A percentile compares a stretch with the other conserved stretches of the same genome.
These are phyloP conservation scores for Talaromyces sp. DNA, from an alignment of 2,329 filamentous ascomycete species.

Conservation along the genomic window DNA sequence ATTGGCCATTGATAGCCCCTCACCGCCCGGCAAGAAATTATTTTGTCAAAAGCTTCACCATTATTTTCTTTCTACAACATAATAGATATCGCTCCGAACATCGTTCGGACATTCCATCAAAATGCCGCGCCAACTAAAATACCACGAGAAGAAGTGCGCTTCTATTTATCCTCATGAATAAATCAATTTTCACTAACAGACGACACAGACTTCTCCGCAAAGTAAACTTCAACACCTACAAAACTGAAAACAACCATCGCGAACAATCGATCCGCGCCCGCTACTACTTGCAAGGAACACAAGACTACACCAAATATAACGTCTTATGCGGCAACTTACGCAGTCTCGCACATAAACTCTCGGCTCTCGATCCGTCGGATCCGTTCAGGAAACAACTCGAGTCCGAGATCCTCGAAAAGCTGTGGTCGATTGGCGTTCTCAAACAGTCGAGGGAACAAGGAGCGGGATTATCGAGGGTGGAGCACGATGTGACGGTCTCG, in stretches of 20 bases:
- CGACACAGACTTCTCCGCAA: conserved; percentile 66
- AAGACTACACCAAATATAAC: conserved; percentile 73
- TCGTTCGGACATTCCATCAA: background rate
- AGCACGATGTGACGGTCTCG: conserved; percentile 82
- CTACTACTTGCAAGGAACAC: conserved; percentile 86
- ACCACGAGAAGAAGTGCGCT: conserved; percentile 80
- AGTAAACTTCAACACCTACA: conserved; percentile 93
- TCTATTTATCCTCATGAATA: background rate
- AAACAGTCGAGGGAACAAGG: conserved; percentile 71
- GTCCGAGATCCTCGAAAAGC: conserved; percentile 80
- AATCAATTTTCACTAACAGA: background rate
- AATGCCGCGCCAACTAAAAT: conserved; percentile 95
- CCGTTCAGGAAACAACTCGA: conserved; percentile 79
- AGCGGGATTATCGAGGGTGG: conserved; percentile 66
- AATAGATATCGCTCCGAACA: background rate
- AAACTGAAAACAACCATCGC: conserved; percentile 81
- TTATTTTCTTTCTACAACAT: background rate
- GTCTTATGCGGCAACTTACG: conserved; percentile 74
- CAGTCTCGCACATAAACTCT: conserved; percentile 83
- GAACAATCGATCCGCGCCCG: conserved; percentile 74
- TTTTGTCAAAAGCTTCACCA: conserved; percentile 4
- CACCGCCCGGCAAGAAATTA: conserved; percentile 13
- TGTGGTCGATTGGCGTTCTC: conserved; percentile 88
- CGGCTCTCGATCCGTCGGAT: conserved; percentile 74
- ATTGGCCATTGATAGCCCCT: background rate